Evolutionary conservation across 768 basidiomycete genomes (phyloP).

Genomic region (Termitomyces sp.): DNA sequence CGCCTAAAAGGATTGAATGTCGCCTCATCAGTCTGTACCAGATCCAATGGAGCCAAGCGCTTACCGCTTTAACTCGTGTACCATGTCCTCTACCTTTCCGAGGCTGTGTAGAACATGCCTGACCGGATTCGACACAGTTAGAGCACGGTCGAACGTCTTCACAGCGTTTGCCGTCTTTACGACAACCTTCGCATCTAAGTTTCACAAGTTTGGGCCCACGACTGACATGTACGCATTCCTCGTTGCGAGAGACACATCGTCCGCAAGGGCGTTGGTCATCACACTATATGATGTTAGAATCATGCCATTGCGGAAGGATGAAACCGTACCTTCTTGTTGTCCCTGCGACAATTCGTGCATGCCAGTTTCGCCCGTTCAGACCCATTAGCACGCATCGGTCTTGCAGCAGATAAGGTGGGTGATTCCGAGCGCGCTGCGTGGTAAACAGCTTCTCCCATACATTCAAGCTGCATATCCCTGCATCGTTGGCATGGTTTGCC

Average conservation of each 20-base stretch:
- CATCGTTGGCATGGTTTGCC: conserved; percentile 50
- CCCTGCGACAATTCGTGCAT: conserved; percentile 54
- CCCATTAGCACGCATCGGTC: conserved; percentile 23
- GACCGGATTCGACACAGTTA: conserved; percentile 42
- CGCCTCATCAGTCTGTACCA: conserved; percentile 4
- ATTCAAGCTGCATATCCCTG: conserved; percentile 44
- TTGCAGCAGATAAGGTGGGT: conserved; percentile 18
- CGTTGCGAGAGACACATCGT: conserved; percentile 48
- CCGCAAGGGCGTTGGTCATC: conserved; percentile 60
- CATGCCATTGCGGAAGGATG: conserved; percentile 2
- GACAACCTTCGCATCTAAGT: conserved; percentile 54
- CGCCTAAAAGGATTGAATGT: conserved; percentile 33
- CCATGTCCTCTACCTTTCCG: conserved; percentile 56
- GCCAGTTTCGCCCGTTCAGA: conserved; percentile 53
- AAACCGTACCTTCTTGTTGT: conserved; percentile 55
- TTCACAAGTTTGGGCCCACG: conserved; percentile 55
- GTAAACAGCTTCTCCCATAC: conserved; percentile 36
- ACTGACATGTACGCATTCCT: conserved; percentile 53
- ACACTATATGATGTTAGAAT: conserved; percentile 33
- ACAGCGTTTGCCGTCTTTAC: conserved; percentile 51
- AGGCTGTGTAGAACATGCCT: conserved; percentile 43
- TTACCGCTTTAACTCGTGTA: conserved; percentile 55
- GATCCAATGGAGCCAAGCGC: conserved; percentile 17
- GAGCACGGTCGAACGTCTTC: conserved; percentile 56
- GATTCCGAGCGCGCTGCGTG: conserved; percentile 19